Evolutionary conservation across 495 filamentous ascomycete species (phyloP).

Genomic region (Bryoglossum gracile): DNA sequence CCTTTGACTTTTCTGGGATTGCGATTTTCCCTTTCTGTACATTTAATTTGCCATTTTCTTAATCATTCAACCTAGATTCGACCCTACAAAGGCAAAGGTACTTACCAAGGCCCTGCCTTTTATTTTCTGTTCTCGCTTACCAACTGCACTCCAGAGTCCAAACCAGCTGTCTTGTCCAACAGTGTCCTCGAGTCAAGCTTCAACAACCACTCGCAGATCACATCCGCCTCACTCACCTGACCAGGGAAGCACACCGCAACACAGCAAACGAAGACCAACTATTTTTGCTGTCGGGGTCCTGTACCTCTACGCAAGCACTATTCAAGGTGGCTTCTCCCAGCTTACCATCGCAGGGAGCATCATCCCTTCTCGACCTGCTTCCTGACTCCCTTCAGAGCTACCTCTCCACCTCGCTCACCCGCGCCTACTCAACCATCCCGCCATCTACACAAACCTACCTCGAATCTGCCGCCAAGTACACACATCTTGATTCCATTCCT

Average conservation of each 20-base stretch:
- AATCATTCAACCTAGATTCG: too few relatives aligned
- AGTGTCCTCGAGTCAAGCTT: not conserved
- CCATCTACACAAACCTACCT: slow-evolving; percentile 32
- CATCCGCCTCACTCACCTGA: too few relatives aligned
- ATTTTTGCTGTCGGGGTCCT: too few relatives aligned
- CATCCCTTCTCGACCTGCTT: slow-evolving; percentile 35
- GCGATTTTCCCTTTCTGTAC: too few relatives aligned
- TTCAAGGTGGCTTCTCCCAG: slow-evolving; percentile 48
- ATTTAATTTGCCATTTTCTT: too few relatives aligned
- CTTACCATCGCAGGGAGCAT: slow-evolving; percentile 47
- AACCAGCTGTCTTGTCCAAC: not conserved
- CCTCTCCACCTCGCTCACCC: slow-evolving; percentile 35
- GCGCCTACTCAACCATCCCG: slow-evolving; percentile 24
- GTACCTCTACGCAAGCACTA: too few relatives aligned
- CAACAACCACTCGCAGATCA: too few relatives aligned
- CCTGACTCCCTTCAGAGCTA: slow-evolving; percentile 41
- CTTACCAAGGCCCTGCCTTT: too few relatives aligned
- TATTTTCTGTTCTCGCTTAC: not conserved
- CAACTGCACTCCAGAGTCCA: not conserved
- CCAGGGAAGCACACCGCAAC: too few relatives aligned
- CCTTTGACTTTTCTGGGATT: too few relatives aligned
- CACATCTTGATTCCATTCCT: slow-evolving; percentile 22
- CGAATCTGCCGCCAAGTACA: slow-evolving; percentile 46
- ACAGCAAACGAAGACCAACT: too few relatives aligned
- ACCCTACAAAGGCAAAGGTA: too few relatives aligned